Evolutionary conservation across 495 filamentous ascomycete species (phyloP).

Genomic region (Hyaloscypha hepaticicola): DNA sequence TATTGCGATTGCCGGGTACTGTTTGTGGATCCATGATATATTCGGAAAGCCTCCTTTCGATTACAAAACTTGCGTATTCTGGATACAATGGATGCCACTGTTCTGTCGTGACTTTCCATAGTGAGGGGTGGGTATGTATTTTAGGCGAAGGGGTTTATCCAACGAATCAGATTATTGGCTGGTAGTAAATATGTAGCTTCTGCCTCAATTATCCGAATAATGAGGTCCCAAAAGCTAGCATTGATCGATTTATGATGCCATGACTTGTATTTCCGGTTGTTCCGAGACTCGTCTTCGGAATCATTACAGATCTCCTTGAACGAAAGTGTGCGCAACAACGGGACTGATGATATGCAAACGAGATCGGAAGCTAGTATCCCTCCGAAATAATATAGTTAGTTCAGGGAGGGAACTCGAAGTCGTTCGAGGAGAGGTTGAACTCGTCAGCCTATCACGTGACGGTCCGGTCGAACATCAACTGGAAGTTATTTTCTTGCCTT

Average conservation of each 20-base stretch:
- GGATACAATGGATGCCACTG: slow-evolving; percentile 44
- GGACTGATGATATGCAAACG: too few species aligned
- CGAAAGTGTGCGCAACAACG: too few species aligned
- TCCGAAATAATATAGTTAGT: too few species aligned
- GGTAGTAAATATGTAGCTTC: neutral
- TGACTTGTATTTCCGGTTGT: neutral
- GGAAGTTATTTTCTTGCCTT: neutral
- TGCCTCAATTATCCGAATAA: neutral
- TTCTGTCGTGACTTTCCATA: slow-evolving; percentile 48
- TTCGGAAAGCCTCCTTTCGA: slow-evolving; percentile 61
- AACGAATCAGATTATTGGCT: neutral
- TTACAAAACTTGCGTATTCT: slow-evolving; percentile 54
- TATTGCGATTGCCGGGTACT: slow-evolving; percentile 53
- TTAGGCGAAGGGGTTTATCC: neutral
- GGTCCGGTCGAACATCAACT: neutral
- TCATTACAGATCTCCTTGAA: neutral
- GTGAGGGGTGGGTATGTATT: neutral
- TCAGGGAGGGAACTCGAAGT: too few species aligned
- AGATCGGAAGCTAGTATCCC: too few species aligned
- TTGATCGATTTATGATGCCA: neutral
- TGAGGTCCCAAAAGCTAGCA: neutral
- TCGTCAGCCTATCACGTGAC: neutral
- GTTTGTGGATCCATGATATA: slow-evolving; percentile 77
- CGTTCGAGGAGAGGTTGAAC: neutral
- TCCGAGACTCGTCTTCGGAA: neutral